Conservation (phyloP, 495 filamentous ascomycete species). For the Neurospora tetrasperma region DNA sequence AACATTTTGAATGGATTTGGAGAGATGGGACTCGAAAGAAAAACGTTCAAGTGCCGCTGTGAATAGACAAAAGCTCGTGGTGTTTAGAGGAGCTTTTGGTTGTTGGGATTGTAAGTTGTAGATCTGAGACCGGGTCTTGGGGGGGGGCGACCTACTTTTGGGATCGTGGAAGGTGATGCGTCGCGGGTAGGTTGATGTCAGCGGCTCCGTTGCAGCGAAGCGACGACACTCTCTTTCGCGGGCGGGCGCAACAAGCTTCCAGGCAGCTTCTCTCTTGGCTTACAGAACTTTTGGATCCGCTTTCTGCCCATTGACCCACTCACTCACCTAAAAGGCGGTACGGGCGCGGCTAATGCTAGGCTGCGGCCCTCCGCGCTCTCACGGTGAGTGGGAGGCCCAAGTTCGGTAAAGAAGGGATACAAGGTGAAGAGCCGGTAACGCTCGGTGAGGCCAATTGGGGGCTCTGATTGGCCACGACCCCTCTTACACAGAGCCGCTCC, state of each 20-base stretch:
- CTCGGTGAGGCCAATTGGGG: constrained; percentile 2
- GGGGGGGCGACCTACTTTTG: background rate
- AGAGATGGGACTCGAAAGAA: background rate
- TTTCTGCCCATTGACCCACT: background rate
- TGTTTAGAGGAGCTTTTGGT: background rate
- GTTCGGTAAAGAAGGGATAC: background rate
- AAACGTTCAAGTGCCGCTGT: background rate
- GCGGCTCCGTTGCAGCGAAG: background rate
- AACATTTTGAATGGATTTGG: constrained; percentile 58
- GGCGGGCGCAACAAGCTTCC: background rate
- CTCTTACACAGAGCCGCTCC: background rate
- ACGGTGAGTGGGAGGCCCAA: background rate
- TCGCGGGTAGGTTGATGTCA: background rate
- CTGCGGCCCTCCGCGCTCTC: background rate
- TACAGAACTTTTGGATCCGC: background rate
- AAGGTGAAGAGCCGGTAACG: background rate
- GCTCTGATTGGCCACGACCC: constrained; percentile 6
- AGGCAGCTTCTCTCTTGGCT: background rate
- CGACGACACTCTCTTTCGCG: background rate
- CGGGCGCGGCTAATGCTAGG: background rate
- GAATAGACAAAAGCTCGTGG: background rate
- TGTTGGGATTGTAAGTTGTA: background rate
- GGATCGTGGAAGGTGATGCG: background rate
- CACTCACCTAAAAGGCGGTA: background rate
- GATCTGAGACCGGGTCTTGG: background rate